Base-by-base conservation (phyloP, 805 yeast species). In the Hagleromyces aurorensis region DNA sequence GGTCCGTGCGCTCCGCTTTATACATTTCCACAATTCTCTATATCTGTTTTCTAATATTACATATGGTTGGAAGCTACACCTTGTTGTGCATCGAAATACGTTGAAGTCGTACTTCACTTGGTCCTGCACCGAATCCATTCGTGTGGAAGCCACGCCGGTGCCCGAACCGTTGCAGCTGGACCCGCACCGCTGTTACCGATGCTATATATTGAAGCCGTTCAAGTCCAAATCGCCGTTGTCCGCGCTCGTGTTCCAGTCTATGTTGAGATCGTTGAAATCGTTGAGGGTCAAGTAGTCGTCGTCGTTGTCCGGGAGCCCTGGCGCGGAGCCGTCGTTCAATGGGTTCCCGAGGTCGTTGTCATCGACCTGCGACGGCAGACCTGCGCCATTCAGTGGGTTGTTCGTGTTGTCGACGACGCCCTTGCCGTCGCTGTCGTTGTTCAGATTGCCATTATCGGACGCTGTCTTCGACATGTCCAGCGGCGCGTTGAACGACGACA, bases 211-310 rank as follows among this genome's bases (percentile, higher is more conserved):
- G 23, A 52, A 52, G 9, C 38, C 45, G 25, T 43, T 41, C 17
- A 52, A 34, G 27, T 52, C 55, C 27, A 52, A 25, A 15, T 49
- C 57, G 14, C 44, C 49, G 9, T 44, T 39, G 21, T 48, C 57
- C n/a, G 50, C 53, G 7, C 41, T 38, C 0, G 48, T 30, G 24
- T 43, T 42, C 61, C 61, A 55, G 27, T 52, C 61, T 13, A 55
- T 48, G 26, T 54, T 54, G 16, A 55, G 33, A 30, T 55, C 59
- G 34, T 55, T 55, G 31, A 55, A 52, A 30, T 55, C 61, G 21
- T 55, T 55, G 23, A 55, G 37, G 4, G 61, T 55, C 36, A 55
- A 33, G 26, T 55, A 55, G 26, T 54, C 52, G n/a, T 52, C 59
- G 18, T 37, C 46, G 23, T 28, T 39, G 23, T 45, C 51, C 11